phyloP scores from a whole-genome alignment of 768 basidiomycete species.

The Boletus subparvulus region DNA sequence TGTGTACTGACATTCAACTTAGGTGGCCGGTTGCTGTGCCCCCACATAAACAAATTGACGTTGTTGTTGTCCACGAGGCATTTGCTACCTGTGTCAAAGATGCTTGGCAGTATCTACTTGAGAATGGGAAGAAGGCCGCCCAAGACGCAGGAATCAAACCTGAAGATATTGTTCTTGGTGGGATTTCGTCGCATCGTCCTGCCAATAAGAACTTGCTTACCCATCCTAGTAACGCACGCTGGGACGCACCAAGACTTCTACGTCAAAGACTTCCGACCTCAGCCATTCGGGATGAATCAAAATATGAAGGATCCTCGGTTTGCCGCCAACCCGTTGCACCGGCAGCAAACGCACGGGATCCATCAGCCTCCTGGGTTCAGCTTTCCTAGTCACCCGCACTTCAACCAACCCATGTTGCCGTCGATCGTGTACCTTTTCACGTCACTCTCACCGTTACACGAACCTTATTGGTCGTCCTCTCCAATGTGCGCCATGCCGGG shows the following conservation, averaged over 20 bases:
- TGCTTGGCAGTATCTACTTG: slow-evolving; percentile 42
- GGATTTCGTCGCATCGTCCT: background rate
- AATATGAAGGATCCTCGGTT: slow-evolving; percentile 6
- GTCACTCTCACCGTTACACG: slow-evolving; percentile 30
- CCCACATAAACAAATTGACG: slow-evolving; percentile 36
- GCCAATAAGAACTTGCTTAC: background rate
- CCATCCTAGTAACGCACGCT: slow-evolving; percentile 37
- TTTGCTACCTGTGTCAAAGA: slow-evolving; percentile 28
- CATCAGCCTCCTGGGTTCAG: slow-evolving; percentile 16
- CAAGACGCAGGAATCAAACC: slow-evolving; percentile 35
- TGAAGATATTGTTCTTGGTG: slow-evolving; percentile 44
- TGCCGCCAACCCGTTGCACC: slow-evolving; percentile 6
- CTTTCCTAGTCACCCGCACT: slow-evolving; percentile 10
- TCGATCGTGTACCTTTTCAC: slow-evolving; percentile 46
- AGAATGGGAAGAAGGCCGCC: slow-evolving; percentile 34
- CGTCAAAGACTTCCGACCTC: slow-evolving; percentile 35
- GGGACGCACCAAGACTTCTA: slow-evolving; percentile 44
- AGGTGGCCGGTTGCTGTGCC: slow-evolving; percentile 49
- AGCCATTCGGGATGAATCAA: slow-evolving; percentile 17
- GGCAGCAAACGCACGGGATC: slow-evolving; percentile 15
- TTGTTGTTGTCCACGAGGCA: slow-evolving; percentile 38
- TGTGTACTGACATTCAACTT: background rate
- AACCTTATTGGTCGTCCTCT: slow-evolving; percentile 41
- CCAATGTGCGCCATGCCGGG: slow-evolving; percentile 28
- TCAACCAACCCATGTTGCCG: slow-evolving; percentile 32